A percentile compares a stretch with the other conserved stretches of the same genome.
phyloP scores from a whole-genome alignment of 1,284 basidiomycete genomes.

The Boletellus deceptivus region DNA sequence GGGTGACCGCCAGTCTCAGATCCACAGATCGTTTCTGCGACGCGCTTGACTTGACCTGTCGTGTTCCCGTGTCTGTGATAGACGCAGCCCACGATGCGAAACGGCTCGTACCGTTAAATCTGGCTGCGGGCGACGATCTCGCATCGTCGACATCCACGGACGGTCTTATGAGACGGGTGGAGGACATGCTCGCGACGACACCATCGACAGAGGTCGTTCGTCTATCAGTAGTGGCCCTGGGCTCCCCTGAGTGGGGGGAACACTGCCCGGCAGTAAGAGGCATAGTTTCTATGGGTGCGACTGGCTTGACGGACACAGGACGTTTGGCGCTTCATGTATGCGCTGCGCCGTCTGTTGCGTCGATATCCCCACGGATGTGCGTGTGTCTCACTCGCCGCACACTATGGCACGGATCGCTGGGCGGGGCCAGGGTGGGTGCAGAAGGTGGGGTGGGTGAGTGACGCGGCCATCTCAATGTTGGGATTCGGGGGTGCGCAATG shows the following conservation, averaged over 20 bases:
- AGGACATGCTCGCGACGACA: conserved; percentile 20
- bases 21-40: conserved; percentile 61
- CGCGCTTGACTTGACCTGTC: conserved; percentile 69
- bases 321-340: conserved; percentile 67
- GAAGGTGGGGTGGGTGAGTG: conserved; percentile 77
- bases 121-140: conserved; percentile 4
- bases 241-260: conserved; percentile 72
- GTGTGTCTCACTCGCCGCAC: conserved; percentile 64
- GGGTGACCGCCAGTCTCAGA: conserved; percentile 35
- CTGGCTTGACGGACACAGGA: conserved; percentile 43
- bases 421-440: conserved; percentile 67
- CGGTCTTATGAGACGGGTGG: conserved; percentile 15
- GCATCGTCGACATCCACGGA: conserved; percentile 3
- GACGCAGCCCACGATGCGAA: conserved; percentile 40
- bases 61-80: conserved; percentile 51
- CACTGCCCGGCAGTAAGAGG: conserved; percentile 47
- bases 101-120: conserved; percentile 39
- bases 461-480: conserved; percentile 71
- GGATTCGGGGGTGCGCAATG: conserved; percentile 73
- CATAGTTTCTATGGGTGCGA: conserved; percentile 2
- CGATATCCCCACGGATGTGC: conserved; percentile 58
- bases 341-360: conserved; percentile 62
- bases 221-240: conserved; percentile 71
- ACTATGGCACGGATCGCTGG: conserved; percentile 55
- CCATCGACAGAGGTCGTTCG: conserved; percentile 44